phyloP scores from a whole-genome alignment of 176 grass and related monocot genomes.

The Cocos nucifera region DNA sequence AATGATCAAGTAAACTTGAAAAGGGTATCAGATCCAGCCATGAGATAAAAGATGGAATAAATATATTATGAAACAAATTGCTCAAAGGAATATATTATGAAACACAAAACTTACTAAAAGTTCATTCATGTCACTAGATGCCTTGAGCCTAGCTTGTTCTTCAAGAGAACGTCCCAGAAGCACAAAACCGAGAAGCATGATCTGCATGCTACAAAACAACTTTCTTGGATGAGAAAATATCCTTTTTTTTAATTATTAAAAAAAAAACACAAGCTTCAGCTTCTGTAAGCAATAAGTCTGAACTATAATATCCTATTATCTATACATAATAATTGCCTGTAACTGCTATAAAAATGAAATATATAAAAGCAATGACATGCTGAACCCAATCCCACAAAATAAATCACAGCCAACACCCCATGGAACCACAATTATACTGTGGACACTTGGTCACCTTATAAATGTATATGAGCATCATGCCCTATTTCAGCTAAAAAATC shows the following conservation, averaged over 20 bases:
- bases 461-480: no score
- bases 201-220: slow-evolving; percentile 85
- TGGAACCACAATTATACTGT: no score
- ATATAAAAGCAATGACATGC: no score
- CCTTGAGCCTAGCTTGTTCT: slow-evolving; percentile 91
- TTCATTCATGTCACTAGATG: slow-evolving; percentile 97
- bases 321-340: no score
- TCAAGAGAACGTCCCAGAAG: slow-evolving; percentile 98
- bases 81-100: neutral
- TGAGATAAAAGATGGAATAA: neutral
- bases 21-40: no score
- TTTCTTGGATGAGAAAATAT: slow-evolving; percentile 39
- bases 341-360: no score
- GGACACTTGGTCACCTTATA: no score
- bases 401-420: no score
- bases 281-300: neutral
- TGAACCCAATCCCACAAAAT: no score
- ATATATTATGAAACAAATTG: slow-evolving; percentile 13
- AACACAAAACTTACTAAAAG: slow-evolving; percentile 63
- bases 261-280: neutral
- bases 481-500: no score
- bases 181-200: slow-evolving; percentile 99
- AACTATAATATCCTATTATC: no score
- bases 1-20: no score
- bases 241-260: neutral